Evolutionary conservation across 345 rosid species (phyloP).

Genomic region (Linum lewisii): DNA sequence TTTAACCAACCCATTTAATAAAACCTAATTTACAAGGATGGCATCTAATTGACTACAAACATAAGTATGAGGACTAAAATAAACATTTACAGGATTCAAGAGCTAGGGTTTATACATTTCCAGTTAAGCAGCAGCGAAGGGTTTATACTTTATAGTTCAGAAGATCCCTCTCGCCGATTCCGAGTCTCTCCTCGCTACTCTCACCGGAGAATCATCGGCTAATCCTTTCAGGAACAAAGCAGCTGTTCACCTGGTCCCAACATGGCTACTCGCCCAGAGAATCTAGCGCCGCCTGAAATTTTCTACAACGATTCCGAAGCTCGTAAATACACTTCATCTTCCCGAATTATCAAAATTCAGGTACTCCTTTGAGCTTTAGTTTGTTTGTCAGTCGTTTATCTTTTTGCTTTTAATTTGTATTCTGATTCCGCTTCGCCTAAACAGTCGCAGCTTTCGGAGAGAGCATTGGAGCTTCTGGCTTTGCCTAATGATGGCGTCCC

Average conservation of each 20-base stretch:
- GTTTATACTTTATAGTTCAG: too few relatives aligned
- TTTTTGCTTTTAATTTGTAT: neutral
- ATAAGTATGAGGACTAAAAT: too few relatives aligned
- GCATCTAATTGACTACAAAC: too few relatives aligned
- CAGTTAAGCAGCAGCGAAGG: too few relatives aligned
- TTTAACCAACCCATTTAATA: too few relatives aligned
- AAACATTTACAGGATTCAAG: too few relatives aligned
- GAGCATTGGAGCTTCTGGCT: slow-evolving; percentile 93
- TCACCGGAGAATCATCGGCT: neutral
- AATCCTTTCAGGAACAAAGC: neutral
- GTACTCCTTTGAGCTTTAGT: slow-evolving; percentile 16
- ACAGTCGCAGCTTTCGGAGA: slow-evolving; percentile 74
- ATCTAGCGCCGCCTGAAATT: slow-evolving; percentile 86
- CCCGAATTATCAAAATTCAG: slow-evolving; percentile 93
- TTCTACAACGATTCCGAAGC: slow-evolving; percentile 83
- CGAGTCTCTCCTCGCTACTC: too few relatives aligned
- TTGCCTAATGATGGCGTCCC: slow-evolving; percentile 77
- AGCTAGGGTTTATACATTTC: too few relatives aligned
- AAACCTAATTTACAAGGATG: too few relatives aligned
- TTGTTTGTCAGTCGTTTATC: neutral
- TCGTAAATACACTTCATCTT: slow-evolving; percentile 84
- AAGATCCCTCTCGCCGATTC: too few relatives aligned
- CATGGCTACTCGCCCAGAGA: slow-evolving; percentile 76
- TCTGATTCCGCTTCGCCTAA: neutral
- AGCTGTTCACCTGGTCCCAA: neutral